Evolutionary conservation across 148 eudicot species (phyloP).

Genomic region (Silene uniflora): DNA sequence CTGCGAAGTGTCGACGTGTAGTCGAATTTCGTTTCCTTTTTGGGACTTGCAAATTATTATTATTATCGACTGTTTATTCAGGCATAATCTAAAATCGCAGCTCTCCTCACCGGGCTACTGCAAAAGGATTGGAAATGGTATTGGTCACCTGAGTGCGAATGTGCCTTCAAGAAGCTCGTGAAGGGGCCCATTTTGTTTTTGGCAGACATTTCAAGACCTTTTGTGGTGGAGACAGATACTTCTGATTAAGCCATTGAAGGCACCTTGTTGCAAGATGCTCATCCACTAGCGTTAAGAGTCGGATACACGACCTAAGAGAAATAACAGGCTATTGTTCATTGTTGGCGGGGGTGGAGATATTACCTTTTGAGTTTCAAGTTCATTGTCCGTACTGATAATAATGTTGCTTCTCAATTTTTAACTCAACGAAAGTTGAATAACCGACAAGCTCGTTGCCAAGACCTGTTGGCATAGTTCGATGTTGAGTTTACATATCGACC

Average conservation of each 20-base stretch:
- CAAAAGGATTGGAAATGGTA: no score
- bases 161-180: no score
- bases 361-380: background rate
- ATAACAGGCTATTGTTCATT: background rate
- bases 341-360: background rate
- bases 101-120: no score
- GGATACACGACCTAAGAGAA: conserved; percentile 14
- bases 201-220: background rate
- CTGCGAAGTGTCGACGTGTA: no score
- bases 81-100: no score
- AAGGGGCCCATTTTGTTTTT: no score
- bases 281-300: conserved; percentile 14
- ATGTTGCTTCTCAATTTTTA: background rate
- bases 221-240: background rate
- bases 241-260: conserved; percentile 15
- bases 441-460: background rate
- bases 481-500: conserved; percentile 6
- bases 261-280: conserved; percentile 16
- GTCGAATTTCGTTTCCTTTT: no score
- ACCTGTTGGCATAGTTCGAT: background rate
- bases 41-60: no score
- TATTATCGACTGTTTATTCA: no score
- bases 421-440: background rate
- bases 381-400: background rate
- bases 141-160: no score